These are phyloP conservation scores for Cupressus sempervirens DNA, from an alignment of 75 land plant species.

Conservation along the genomic window DNA sequence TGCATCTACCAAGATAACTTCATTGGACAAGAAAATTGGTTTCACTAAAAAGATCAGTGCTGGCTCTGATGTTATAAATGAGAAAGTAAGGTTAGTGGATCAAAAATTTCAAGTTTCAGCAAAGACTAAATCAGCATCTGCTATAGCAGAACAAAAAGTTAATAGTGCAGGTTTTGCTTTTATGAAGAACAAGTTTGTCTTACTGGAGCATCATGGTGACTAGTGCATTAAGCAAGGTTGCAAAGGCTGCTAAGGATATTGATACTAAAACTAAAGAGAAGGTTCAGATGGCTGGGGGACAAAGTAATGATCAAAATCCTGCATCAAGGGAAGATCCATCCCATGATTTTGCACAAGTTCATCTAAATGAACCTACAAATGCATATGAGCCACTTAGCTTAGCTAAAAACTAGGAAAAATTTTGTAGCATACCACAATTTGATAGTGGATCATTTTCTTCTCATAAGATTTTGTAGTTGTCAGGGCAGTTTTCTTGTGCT, in stretches of 20 bases:
- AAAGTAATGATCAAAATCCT: conserved; percentile 2
- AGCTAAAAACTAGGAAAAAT: background rate
- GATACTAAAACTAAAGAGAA: conserved; percentile 60
- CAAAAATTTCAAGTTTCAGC: conserved; percentile 76
- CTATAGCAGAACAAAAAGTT: conserved; percentile 73
- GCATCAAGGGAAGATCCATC: background rate
- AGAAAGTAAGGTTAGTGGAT: conserved; percentile 64
- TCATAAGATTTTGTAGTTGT: too few relatives aligned
- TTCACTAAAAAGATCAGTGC: conserved; percentile 53
- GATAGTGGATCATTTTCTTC: conserved; percentile 8
- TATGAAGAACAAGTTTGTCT: conserved; percentile 61
- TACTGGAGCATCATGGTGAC: conserved; percentile 59
- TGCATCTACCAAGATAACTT: conserved; percentile 53
- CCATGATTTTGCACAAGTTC: conserved; percentile 19
- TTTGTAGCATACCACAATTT: background rate
- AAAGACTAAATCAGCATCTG: conserved; percentile 62
- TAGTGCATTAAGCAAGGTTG: conserved; percentile 55
- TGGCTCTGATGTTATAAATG: conserved; percentile 55
- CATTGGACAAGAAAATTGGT: conserved; percentile 67
- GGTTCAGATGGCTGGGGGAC: conserved; percentile 32
- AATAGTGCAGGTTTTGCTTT: too few relatives aligned
- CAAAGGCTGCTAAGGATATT: conserved; percentile 66
- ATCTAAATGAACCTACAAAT: conserved; percentile 24
- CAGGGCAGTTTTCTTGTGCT: too few relatives aligned
- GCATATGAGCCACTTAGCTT: conserved; percentile 6